Percentiles rank a stretch among this genome's conserved stretches.
Conservation (phyloP, 176 grass and related monocot species). For the Cymbopogon citratus region DNA sequence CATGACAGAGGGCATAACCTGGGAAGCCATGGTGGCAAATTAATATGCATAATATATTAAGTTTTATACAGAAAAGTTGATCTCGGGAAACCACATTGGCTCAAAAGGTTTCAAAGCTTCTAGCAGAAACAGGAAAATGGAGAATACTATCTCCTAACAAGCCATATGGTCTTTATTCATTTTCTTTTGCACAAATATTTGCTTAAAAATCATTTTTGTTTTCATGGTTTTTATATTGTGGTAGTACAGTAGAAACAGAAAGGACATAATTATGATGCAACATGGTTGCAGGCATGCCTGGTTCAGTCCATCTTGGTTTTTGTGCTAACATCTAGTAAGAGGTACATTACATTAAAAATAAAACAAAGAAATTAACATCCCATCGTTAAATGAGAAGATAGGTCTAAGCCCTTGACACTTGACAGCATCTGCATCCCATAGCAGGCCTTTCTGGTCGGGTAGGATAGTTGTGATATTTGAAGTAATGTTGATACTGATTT, state of each 20-base stretch:
- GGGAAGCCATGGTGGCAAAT: not conserved
- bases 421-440: not conserved
- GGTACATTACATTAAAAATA: not conserved
- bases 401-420: not conserved
- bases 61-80: not conserved
- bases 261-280: not conserved
- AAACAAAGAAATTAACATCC: not conserved
- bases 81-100: slow-evolving; percentile 1
- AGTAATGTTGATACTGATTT: not conserved
- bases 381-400: not conserved
- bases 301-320: not conserved
- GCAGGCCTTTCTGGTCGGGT: not conserved
- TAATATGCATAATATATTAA: not conserved
- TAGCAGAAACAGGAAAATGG: not conserved
- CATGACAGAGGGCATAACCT: not conserved
- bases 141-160: not conserved
- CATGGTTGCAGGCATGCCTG: not conserved
- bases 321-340: not conserved
- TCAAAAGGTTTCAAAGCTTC: not conserved
- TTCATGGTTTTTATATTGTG: not conserved
- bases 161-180: not conserved
- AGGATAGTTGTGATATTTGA: not conserved
- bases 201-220: not conserved
- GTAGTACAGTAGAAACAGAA: not conserved
- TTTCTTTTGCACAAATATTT: not conserved